A percentile compares a stretch with the other conserved stretches of the same genome.
These are phyloP conservation scores for Phialophora verrucosa DNA, from an alignment of 2,329 filamentous ascomycete genomes.

Conservation along the genomic window DNA sequence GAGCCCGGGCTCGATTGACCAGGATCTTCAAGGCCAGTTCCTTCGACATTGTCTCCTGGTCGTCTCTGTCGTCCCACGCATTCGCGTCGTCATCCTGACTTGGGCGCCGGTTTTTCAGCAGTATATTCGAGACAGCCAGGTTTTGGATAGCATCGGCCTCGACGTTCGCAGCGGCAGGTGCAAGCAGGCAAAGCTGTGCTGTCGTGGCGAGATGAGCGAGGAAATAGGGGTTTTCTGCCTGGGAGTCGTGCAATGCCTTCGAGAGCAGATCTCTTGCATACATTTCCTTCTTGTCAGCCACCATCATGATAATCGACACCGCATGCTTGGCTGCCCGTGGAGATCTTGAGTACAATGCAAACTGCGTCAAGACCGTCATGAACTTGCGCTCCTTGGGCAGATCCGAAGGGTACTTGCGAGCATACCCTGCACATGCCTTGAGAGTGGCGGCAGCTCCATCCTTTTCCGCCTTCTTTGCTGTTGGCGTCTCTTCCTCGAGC, in stretches of 20 bases:
- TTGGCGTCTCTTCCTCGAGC: conserved; percentile 79
- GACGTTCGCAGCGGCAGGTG: conserved; percentile 73
- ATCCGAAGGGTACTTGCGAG: conserved; percentile 81
- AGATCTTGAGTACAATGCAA: conserved; percentile 80
- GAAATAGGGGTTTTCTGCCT: conserved; percentile 74
- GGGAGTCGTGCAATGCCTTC: conserved; percentile 74
- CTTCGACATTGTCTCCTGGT: conserved; percentile 84
- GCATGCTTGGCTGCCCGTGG: conserved; percentile 90
- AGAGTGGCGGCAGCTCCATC: conserved; percentile 82
- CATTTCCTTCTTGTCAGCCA: conserved; percentile 77
- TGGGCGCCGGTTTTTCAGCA: conserved; percentile 66
- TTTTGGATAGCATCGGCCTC: conserved; percentile 77
- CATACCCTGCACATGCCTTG: conserved; percentile 92
- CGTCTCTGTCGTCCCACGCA: conserved; percentile 71
- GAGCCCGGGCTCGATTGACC: conserved; percentile 79
- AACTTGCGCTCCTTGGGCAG: conserved; percentile 83
- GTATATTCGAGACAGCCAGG: conserved; percentile 74
- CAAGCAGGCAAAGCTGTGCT: conserved; percentile 75
- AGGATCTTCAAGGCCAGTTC: conserved; percentile 81
- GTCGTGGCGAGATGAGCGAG: conserved; percentile 62
- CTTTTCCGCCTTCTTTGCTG: conserved; percentile 70
- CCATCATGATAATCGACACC: conserved; percentile 83
- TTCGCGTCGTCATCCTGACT: conserved; percentile 60
- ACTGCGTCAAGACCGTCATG: conserved; percentile 77
- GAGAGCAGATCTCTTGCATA: conserved; percentile 82